Conservation (phyloP, 768 basidiomycete genomes). For the Mycena olivaceomarginata region DNA sequence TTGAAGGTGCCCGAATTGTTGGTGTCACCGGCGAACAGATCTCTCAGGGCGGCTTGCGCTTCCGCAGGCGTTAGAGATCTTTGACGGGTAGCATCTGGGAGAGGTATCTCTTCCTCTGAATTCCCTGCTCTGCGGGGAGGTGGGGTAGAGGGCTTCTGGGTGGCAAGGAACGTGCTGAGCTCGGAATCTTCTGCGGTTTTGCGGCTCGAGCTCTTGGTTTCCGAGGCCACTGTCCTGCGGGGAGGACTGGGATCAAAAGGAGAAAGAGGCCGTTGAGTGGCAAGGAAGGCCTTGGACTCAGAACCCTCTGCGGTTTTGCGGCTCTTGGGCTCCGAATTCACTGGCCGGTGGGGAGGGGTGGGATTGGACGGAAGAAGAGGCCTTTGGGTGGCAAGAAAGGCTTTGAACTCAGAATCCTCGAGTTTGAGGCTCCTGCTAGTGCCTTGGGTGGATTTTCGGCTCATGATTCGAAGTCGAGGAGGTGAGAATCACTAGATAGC, state of each 20-base stretch:
- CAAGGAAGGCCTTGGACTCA: slow-evolving; percentile 11
- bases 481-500: not conserved
- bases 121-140: not conserved
- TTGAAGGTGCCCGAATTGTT: slow-evolving; percentile 75
- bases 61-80: slow-evolving; percentile 62
- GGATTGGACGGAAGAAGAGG: not conserved
- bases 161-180: not conserved
- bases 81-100: slow-evolving; percentile 13
- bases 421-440: not conserved
- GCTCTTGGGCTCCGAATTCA: too few relatives aligned
- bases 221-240: not conserved
- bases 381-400: not conserved
- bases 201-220: not conserved
- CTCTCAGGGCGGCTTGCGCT: slow-evolving; percentile 86
- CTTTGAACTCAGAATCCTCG: not conserved
- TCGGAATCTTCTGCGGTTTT: not conserved
- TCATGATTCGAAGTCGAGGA: slow-evolving; percentile 5
- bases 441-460: slow-evolving; percentile 20
- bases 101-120: slow-evolving; percentile 33
- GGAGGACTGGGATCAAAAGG: too few relatives aligned
- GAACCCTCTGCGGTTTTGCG: not conserved
- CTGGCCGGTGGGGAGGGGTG: not conserved
- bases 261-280: not conserved
- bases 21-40: slow-evolving; percentile 81
- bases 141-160: not conserved